A percentile compares a stretch with the other conserved stretches of the same genome.
Conservation (phyloP, 2,329 filamentous ascomycete species). For the Tolypocladium amazonense region DNA sequence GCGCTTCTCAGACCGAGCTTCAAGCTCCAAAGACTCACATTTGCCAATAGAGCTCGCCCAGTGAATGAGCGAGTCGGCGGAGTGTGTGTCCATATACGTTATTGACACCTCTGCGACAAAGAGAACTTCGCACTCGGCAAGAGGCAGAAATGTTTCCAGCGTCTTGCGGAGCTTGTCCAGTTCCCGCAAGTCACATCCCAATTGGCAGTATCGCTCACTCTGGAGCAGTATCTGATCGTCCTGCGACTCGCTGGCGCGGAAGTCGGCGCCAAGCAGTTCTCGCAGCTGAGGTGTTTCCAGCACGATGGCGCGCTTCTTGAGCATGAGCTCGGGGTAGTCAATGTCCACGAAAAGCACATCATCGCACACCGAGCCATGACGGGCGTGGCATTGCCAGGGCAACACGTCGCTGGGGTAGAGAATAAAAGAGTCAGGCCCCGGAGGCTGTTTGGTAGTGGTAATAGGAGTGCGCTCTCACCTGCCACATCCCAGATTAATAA, state of each 20-base stretch:
- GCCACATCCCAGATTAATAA: constrained; percentile 82
- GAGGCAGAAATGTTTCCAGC: constrained; percentile 47
- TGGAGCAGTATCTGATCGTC: constrained; percentile 42
- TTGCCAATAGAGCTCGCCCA: constrained; percentile 67
- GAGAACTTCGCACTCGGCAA: constrained; percentile 52
- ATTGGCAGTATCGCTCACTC: constrained; percentile 63
- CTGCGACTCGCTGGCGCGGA: constrained; percentile 23
- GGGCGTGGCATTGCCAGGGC: constrained; percentile 70
- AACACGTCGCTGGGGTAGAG: constrained; percentile 60
- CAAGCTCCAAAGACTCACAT: constrained; percentile 34
- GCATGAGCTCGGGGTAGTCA: constrained; percentile 73
- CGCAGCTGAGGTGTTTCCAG: constrained; percentile 48
- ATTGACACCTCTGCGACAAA: constrained; percentile 87
- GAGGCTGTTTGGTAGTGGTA: not conserved
- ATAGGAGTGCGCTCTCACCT: constrained; percentile 53
- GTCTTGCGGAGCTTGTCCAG: constrained; percentile 48
- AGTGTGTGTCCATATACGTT: constrained; percentile 72
- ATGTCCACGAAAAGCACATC: constrained; percentile 68
- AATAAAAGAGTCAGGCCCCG: not conserved
- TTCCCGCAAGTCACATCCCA: constrained; percentile 73
- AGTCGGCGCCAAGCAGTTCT: constrained; percentile 20
- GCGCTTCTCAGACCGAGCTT: not conserved
- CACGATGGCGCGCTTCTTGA: constrained; percentile 61
- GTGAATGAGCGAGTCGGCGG: constrained; percentile 61
- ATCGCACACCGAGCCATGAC: constrained; percentile 48